These are phyloP conservation scores for Protomyces inundatus DNA, from an alignment of 1,139 yeast genomes.

Conservation along the genomic window DNA sequence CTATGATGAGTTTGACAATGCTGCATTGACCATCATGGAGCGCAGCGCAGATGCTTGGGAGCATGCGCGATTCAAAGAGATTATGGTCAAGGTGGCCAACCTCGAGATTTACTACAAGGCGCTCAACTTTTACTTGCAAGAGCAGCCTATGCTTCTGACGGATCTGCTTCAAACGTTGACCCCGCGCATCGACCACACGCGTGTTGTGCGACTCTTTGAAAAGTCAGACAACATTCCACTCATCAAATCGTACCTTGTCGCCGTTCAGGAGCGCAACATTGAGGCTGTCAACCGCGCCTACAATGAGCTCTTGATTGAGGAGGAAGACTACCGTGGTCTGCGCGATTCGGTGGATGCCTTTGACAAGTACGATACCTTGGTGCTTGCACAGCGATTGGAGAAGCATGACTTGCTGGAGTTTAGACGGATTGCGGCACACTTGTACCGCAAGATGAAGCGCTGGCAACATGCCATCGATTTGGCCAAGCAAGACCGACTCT, in stretches of 20 bases:
- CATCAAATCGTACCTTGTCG: constrained; percentile 88
- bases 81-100: constrained; percentile 89
- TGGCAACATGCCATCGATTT: constrained; percentile 84
- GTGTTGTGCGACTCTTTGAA: constrained; percentile 91
- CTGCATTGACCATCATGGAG: constrained; percentile 96
- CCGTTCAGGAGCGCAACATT: constrained; percentile 84
- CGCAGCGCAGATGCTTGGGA: constrained; percentile 90
- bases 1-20: constrained; percentile 99
- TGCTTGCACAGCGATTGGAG: constrained; percentile 87
- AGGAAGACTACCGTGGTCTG: constrained; percentile 87
- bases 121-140: constrained; percentile 83
- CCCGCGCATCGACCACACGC: constrained; percentile 89
- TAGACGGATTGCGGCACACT: constrained; percentile 91
- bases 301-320: constrained; percentile 92
- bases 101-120: constrained; percentile 97
- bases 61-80: constrained; percentile 88
- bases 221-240: constrained; percentile 93
- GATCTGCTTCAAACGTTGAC: constrained; percentile 79
- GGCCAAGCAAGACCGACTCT: constrained; percentile 83
- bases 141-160: constrained; percentile 84
- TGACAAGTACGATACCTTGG: constrained; percentile 88
- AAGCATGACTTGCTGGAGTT: constrained; percentile 85
- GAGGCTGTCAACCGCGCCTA: constrained; percentile 90
- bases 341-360: constrained; percentile 81
- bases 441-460: constrained; percentile 90